A percentile compares a stretch with the other conserved stretches of the same genome.
phyloP scores from a whole-genome alignment of 2,329 filamentous ascomycete species.

The Venturia nashicola region DNA sequence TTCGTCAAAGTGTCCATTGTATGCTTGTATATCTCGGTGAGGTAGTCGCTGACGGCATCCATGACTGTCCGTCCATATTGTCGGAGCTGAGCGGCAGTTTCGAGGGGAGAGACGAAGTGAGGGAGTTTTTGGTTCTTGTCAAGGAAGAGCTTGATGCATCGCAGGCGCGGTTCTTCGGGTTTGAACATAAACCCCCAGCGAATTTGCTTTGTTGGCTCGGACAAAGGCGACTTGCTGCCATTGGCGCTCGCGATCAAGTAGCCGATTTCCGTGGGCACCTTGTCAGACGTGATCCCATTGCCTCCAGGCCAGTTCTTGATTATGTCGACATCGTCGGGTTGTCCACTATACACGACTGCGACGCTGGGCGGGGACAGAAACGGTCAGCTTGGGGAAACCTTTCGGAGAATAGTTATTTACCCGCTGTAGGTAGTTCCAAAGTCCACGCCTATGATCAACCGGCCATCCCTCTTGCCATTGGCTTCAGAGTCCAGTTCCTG shows the following conservation, averaged over 20 bases:
- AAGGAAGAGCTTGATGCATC: slow-evolving; percentile 76
- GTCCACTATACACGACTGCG: slow-evolving; percentile 61
- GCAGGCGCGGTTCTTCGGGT: slow-evolving; percentile 61
- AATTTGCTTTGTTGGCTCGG: slow-evolving; percentile 16
- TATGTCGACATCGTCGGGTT: slow-evolving; percentile 68
- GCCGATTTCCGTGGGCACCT: slow-evolving; percentile 66
- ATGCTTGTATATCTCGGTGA: slow-evolving; percentile 63
- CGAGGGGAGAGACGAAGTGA: slow-evolving; percentile 65
- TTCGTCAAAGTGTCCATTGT: slow-evolving; percentile 66
- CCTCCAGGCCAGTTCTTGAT: slow-evolving; percentile 78
- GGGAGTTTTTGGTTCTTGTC: slow-evolving; percentile 70
- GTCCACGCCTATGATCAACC: slow-evolving; percentile 66
- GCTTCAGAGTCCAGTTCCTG: slow-evolving; percentile 28
- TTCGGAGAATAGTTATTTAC: slow-evolving; percentile 32
- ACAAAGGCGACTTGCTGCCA: slow-evolving; percentile 4
- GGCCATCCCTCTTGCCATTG: slow-evolving; percentile 41
- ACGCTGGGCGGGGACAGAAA: slow-evolving; percentile 34
- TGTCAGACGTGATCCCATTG: slow-evolving; percentile 79
- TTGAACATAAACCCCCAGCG: slow-evolving; percentile 81
- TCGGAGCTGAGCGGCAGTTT: slow-evolving; percentile 65
- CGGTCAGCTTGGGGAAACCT: not conserved
- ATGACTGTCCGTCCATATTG: slow-evolving; percentile 64
- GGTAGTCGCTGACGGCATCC: slow-evolving; percentile 68
- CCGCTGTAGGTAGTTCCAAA: slow-evolving; percentile 79
- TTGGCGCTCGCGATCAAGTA: slow-evolving; percentile 26